Evolutionary conservation across 225 moss, liverwort and hornwort genomes (phyloP).

Genomic region (Takakia lepidozioides): DNA sequence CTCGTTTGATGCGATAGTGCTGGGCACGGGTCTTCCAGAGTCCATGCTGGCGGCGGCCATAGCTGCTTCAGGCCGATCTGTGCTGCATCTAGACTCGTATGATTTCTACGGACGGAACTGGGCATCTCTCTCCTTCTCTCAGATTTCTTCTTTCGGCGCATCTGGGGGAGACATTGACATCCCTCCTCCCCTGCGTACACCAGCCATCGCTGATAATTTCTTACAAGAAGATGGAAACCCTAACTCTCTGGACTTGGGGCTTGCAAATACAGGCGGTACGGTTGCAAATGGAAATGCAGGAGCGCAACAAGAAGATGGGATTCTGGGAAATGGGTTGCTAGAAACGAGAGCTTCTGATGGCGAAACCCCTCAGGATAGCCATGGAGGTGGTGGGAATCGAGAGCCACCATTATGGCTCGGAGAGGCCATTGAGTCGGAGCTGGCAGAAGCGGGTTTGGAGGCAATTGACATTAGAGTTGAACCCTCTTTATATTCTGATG

Average conservation of each 20-base stretch:
- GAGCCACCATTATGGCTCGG: too few species aligned
- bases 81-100: constrained; percentile 74
- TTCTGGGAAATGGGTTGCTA: background rate
- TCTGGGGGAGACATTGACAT: constrained; percentile 35
- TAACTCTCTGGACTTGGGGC: background rate
- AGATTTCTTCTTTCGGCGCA: constrained; percentile 45
- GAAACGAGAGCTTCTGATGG: too few species aligned
- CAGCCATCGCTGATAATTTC: too few species aligned
- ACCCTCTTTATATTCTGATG: constrained; percentile 37
- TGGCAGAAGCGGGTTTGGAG: constrained; percentile 13
- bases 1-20: constrained; percentile 64
- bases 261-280: background rate
- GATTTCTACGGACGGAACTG: constrained; percentile 83
- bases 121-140: constrained; percentile 72
- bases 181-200: constrained; percentile 12
- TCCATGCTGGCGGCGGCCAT: constrained; percentile 78
- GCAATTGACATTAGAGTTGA: constrained; percentile 43
- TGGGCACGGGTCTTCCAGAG: constrained; percentile 90
- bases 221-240: constrained; percentile 9
- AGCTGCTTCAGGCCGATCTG: constrained; percentile 59
- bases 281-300: too few species aligned
- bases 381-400: background rate
- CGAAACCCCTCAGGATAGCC: too few species aligned
- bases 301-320: constrained; percentile 1
- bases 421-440: background rate